Evolutionary conservation across 2,329 filamentous ascomycete species (phyloP).

Genomic region (Cladosporium sp.): DNA sequence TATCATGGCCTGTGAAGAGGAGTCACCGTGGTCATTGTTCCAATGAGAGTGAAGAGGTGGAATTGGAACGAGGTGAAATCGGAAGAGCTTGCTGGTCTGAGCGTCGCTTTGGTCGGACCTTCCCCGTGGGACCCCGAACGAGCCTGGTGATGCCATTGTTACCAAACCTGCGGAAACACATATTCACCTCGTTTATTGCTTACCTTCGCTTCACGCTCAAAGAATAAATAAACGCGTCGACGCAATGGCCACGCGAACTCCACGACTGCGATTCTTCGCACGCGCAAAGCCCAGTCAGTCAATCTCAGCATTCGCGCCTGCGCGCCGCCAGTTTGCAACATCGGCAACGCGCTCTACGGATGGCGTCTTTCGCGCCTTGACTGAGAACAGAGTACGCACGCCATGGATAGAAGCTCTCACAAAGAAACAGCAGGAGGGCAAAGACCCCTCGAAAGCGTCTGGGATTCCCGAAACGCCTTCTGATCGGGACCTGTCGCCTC

Average conservation of each 20-base stretch:
- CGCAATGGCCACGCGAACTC: conserved; percentile 3
- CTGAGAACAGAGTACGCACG: conserved; percentile 62
- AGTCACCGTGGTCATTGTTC: conserved; percentile 12
- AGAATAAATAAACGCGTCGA: neutral
- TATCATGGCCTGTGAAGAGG: conserved; percentile 8
- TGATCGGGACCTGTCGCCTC: conserved; percentile 63
- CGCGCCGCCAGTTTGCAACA: conserved; percentile 25
- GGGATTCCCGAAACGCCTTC: conserved; percentile 40
- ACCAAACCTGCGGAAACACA: neutral
- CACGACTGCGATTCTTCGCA: conserved; percentile 9
- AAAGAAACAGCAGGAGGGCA: conserved; percentile 48
- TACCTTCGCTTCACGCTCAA: neutral
- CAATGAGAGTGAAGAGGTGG: conserved; percentile 12
- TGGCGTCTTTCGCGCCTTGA: conserved; percentile 63
- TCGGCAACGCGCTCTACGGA: conserved; percentile 46
- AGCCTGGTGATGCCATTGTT: conserved; percentile 6
- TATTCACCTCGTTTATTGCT: neutral
- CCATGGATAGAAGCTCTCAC: conserved; percentile 69
- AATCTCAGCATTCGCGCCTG: neutral
- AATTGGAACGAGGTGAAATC: conserved; percentile 18
- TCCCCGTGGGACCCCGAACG: conserved; percentile 15
- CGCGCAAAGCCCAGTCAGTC: conserved; percentile 1
- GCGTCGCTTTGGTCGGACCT: neutral
- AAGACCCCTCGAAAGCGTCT: conserved; percentile 36
- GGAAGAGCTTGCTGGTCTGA: conserved; percentile 13